phyloP scores from a whole-genome alignment of 192 early-diverging fungal species.

The Entrophospora sp. region DNA sequence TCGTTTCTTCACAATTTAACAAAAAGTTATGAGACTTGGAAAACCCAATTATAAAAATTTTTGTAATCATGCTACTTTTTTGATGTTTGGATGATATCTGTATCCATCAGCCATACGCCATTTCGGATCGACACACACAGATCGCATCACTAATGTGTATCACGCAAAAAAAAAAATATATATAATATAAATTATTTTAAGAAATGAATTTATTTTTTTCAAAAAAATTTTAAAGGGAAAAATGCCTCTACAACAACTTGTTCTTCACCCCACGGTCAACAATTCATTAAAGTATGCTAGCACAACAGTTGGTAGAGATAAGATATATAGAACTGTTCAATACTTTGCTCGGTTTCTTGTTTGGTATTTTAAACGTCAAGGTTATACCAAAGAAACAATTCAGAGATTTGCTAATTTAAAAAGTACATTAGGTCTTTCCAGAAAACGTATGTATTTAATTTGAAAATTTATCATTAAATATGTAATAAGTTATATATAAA shows the following conservation, averaged over 20 bases:
- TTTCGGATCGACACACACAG: no score
- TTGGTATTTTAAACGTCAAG: constrained; percentile 51
- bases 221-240: background rate
- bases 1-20: background rate
- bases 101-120: no score
- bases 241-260: background rate
- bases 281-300: constrained; percentile 43
- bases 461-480: background rate
- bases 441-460: constrained; percentile 49
- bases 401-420: constrained; percentile 53
- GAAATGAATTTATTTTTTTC: background rate
- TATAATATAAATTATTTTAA: background rate
- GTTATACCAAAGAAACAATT: constrained; percentile 49
- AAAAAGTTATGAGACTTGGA: constrained; percentile 59
- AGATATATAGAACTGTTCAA: constrained; percentile 74
- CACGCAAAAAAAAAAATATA: background rate
- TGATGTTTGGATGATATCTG: no score
- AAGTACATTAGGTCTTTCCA: constrained; percentile 47
- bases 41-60: no score
- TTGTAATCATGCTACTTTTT: no score
- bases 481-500: background rate
- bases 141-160: no score
- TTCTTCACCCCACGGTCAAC: constrained; percentile 24
- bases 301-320: constrained; percentile 67
- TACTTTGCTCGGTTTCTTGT: constrained; percentile 77